Conservation (phyloP, 768 basidiomycete species). For the Hypholoma sublateritium region DNA sequence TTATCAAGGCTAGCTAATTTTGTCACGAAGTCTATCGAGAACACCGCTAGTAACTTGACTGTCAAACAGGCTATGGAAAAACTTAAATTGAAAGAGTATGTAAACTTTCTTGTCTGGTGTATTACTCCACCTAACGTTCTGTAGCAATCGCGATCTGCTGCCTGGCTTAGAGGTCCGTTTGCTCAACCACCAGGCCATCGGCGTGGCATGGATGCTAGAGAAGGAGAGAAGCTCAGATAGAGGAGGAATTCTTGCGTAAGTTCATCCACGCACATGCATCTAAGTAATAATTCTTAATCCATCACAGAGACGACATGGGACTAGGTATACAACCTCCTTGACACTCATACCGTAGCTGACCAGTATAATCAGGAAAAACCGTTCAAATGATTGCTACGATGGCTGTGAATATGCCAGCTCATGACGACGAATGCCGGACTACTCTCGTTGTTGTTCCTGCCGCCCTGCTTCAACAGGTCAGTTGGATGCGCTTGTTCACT, state of each 20-base stretch:
- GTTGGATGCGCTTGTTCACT: slow-evolving; percentile 3
- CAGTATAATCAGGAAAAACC: slow-evolving; percentile 50
- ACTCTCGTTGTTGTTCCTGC: slow-evolving; percentile 79
- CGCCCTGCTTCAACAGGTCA: slow-evolving; percentile 68
- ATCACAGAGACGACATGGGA: slow-evolving; percentile 66
- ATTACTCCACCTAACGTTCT: not conserved
- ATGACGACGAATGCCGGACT: slow-evolving; percentile 45
- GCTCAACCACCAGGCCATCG: slow-evolving; percentile 74
- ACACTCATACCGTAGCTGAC: slow-evolving; percentile 2
- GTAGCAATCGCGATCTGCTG: slow-evolving; percentile 54
- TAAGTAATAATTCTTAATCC: not conserved
- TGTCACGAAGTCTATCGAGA: slow-evolving; percentile 59
- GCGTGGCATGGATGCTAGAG: slow-evolving; percentile 78
- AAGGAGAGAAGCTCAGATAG: slow-evolving; percentile 52
- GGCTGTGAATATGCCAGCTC: slow-evolving; percentile 58
- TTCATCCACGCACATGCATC: slow-evolving; percentile 5
- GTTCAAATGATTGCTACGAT: slow-evolving; percentile 83
- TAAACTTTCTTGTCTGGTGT: not conserved
- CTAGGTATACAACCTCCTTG: slow-evolving; percentile 35
- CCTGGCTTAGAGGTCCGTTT: slow-evolving; percentile 71
- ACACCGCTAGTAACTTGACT: slow-evolving; percentile 50
- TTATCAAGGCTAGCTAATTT: slow-evolving; percentile 57
- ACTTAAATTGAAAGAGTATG: slow-evolving; percentile 51
- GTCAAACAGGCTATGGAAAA: slow-evolving; percentile 53
- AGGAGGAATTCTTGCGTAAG: slow-evolving; percentile 66